These are phyloP conservation scores for Globisporangium nodosum DNA, from an alignment of 352 stramenopile genomes.

Conservation along the genomic window DNA sequence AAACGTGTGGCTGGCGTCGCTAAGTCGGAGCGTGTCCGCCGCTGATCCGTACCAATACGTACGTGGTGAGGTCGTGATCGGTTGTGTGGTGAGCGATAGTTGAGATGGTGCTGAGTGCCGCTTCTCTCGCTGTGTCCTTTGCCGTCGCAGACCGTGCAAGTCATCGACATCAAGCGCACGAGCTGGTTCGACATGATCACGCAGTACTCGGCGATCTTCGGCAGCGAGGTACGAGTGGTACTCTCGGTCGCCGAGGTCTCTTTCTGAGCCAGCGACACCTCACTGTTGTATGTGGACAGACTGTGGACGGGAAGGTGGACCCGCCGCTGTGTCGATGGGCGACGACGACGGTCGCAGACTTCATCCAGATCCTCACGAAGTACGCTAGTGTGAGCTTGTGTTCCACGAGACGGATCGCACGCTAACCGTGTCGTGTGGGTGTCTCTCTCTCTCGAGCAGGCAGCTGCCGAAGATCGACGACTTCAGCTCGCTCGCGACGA, in stretches of 20 bases:
- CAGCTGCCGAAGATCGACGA: conserved; percentile 84
- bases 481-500: conserved; percentile 72
- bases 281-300: conserved; percentile 16
- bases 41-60: conserved; percentile 84
- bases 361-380: conserved; percentile 79
- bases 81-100: too few relatives aligned
- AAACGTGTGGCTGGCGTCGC: conserved; percentile 68
- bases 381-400: conserved; percentile 14
- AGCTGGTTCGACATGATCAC: conserved; percentile 91
- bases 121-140: neutral
- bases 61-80: neutral
- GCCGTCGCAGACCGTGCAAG: conserved; percentile 56
- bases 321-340: conserved; percentile 75
- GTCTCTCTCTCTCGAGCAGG: conserved; percentile 21
- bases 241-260: too few relatives aligned
- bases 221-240: conserved; percentile 41
- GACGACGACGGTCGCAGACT: conserved; percentile 69
- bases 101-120: neutral
- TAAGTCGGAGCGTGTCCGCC: conserved; percentile 46
- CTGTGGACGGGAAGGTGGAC: conserved; percentile 77
- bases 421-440: neutral
- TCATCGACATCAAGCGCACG: conserved; percentile 84
- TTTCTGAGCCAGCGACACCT: neutral
- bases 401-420: too few relatives aligned
- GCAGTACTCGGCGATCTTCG: conserved; percentile 89